phyloP scores from a whole-genome alignment of 352 stramenopile genomes.

The Globisporangium ultimum region DNA sequence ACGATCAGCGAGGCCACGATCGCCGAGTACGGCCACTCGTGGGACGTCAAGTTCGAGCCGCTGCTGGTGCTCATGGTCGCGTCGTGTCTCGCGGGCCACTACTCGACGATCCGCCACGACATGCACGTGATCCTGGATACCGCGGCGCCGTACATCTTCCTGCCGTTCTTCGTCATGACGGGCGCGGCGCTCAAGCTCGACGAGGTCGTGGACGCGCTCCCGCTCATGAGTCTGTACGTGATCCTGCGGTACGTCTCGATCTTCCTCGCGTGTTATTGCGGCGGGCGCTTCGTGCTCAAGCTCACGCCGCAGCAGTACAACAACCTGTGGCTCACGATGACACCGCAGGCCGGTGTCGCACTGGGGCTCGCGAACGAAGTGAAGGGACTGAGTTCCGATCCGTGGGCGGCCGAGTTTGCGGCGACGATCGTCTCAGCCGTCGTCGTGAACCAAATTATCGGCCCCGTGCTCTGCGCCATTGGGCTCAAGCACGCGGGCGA shows the following conservation, averaged over 20 bases:
- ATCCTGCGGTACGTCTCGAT: constrained; percentile 50
- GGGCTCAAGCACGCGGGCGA: constrained; percentile 52
- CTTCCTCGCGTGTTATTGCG: constrained; percentile 61
- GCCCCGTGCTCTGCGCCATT: constrained; percentile 55
- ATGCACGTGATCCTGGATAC: constrained; percentile 78
- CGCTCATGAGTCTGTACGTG: constrained; percentile 67
- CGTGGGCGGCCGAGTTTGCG: constrained; percentile 56
- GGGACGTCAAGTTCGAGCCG: constrained; percentile 72
- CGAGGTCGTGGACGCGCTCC: constrained; percentile 51
- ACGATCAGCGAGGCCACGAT: constrained; percentile 41
- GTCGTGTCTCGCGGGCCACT: constrained; percentile 62
- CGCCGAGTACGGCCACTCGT: constrained; percentile 41
- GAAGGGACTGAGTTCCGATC: constrained; percentile 37
- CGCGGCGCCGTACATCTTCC: constrained; percentile 63
- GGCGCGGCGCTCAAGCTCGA: constrained; percentile 65
- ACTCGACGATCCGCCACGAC: constrained; percentile 59
- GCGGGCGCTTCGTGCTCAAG: constrained; percentile 58
- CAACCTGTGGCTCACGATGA: constrained; percentile 76
- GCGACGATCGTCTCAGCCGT: constrained; percentile 64
- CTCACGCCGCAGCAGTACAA: constrained; percentile 60
- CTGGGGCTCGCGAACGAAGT: constrained; percentile 62
- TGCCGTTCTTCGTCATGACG: constrained; percentile 81
- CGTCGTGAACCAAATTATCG: constrained; percentile 73
- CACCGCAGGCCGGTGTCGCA: constrained; percentile 62
- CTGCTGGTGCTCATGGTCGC: constrained; percentile 66